Percentiles rank a stretch among this genome's conserved stretches.
Evolutionary conservation across 2,329 filamentous ascomycete genomes (phyloP).

Genomic region (Trichophyton schoenleinii): DNA sequence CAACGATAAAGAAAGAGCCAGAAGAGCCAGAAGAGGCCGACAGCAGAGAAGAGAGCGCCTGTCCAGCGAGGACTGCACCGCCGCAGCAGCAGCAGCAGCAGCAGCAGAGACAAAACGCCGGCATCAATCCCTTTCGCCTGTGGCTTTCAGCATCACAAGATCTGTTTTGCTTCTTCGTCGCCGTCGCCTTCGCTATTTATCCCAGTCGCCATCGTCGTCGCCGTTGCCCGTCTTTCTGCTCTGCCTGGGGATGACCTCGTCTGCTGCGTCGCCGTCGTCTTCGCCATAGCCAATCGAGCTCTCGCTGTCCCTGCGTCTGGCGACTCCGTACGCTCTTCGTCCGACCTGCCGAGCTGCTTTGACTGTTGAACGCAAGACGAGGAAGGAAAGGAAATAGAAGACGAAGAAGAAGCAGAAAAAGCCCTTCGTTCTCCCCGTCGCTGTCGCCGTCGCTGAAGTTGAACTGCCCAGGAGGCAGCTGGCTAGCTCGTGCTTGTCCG

Average conservation of each 20-base stretch:
- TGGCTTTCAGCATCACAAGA: slow-evolving; percentile 2
- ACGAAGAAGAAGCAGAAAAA: too few species aligned
- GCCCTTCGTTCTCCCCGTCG: neutral
- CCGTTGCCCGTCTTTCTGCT: neutral
- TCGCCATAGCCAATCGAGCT: slow-evolving; percentile 3
- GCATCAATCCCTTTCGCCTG: neutral
- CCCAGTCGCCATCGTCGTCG: neutral
- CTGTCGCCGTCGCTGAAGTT: neutral
- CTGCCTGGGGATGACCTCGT: slow-evolving; percentile 3
- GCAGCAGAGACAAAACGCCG: neutral
- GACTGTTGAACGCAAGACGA: too few species aligned
- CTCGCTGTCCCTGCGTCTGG: neutral
- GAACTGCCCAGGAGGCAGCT: too few species aligned
- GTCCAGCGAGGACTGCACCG: neutral
- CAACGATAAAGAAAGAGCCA: neutral
- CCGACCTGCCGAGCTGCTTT: neutral
- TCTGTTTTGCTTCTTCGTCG: too few species aligned
- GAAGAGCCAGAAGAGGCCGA: neutral
- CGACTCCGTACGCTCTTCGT: neutral
- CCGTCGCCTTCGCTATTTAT: too few species aligned
- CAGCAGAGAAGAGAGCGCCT: neutral
- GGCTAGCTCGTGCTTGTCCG: too few species aligned
- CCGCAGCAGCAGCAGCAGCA: neutral
- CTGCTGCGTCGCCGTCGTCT: neutral
- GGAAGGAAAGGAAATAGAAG: too few species aligned